A percentile compares a stretch with the other conserved stretches of the same genome.
These are phyloP conservation scores for Microbotryomycetes sp. DNA, from an alignment of 1,284 basidiomycete species.

Conservation along the genomic window DNA sequence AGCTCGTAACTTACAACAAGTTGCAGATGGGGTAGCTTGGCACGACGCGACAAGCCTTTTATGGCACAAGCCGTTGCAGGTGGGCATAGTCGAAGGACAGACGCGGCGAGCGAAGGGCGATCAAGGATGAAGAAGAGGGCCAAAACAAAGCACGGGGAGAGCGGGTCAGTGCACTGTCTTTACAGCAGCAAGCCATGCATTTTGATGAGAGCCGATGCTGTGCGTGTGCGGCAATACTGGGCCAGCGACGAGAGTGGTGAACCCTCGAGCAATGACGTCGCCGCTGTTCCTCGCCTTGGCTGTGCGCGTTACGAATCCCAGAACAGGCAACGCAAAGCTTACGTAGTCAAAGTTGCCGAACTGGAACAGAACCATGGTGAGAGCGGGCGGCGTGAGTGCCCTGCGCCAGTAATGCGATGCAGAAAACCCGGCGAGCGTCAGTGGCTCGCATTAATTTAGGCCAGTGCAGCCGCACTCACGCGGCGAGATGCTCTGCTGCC, in stretches of 20 bases:
- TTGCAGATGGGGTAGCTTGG: conserved; percentile 44
- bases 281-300: background rate
- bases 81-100: conserved; percentile 4
- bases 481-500: too few species aligned
- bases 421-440: too few species aligned
- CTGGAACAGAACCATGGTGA: conserved; percentile 20
- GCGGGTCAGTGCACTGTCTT: background rate
- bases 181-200: background rate
- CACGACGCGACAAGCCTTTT: conserved; percentile 18
- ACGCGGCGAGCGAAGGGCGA: background rate
- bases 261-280: background rate
- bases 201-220: background rate
- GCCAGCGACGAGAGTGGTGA: background rate
- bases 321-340: too few species aligned
- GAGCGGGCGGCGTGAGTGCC: background rate
- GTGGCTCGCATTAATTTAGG: too few species aligned
- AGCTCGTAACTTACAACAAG: too few species aligned
- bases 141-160: background rate
- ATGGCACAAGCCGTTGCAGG: too few species aligned
- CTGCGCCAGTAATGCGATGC: too few species aligned
- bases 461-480: too few species aligned
- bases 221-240: background rate
- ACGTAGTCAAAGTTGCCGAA: conserved; percentile 28
- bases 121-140: background rate
- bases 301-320: background rate